These are phyloP conservation scores for Stemphylium lycopersici DNA, from an alignment of 2,329 filamentous ascomycete genomes.

Conservation along the genomic window DNA sequence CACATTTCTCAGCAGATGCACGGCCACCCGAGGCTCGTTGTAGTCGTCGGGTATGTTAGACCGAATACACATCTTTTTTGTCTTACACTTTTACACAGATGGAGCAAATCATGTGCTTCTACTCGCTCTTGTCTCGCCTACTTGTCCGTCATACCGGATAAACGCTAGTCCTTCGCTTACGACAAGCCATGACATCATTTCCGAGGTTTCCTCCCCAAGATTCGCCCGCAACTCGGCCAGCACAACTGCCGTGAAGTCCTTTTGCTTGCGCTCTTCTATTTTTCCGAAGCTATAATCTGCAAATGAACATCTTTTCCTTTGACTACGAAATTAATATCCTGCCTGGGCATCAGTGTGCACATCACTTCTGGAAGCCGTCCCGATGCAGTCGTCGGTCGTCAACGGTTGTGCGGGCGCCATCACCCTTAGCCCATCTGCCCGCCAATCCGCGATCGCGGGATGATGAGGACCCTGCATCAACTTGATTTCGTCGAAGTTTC, in stretches of 20 bases:
- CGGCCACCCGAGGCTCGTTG: constrained; percentile 7
- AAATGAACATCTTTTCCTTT: constrained; percentile 21
- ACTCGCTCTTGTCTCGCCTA: constrained; percentile 1
- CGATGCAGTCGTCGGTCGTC: constrained; percentile 30
- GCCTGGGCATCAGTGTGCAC: constrained; percentile 14
- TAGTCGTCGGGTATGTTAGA: not conserved
- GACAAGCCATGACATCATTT: constrained; percentile 34
- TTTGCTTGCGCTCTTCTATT: constrained; percentile 31
- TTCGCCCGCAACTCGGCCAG: constrained; percentile 11
- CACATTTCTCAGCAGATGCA: constrained; percentile 25
- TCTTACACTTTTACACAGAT: not conserved
- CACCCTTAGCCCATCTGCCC: constrained; percentile 18
- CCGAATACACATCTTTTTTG: not conserved
- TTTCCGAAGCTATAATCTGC: constrained; percentile 18
- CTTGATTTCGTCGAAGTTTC: constrained; percentile 31
- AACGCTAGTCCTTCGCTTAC: constrained; percentile 21
- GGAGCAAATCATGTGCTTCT: not conserved
- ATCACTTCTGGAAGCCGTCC: constrained; percentile 22
- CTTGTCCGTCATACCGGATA: constrained; percentile 1
- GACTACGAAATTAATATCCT: constrained; percentile 15
- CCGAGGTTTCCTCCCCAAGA: constrained; percentile 1
- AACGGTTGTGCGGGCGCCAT: constrained; percentile 26
- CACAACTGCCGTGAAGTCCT: constrained; percentile 14
- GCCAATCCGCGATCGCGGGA: constrained; percentile 27
- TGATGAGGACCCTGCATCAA: constrained; percentile 33